A percentile compares a stretch with the other conserved stretches of the same genome.
These are phyloP conservation scores for Parietaria judaica DNA, from an alignment of 306 rosid species.

Conservation along the genomic window DNA sequence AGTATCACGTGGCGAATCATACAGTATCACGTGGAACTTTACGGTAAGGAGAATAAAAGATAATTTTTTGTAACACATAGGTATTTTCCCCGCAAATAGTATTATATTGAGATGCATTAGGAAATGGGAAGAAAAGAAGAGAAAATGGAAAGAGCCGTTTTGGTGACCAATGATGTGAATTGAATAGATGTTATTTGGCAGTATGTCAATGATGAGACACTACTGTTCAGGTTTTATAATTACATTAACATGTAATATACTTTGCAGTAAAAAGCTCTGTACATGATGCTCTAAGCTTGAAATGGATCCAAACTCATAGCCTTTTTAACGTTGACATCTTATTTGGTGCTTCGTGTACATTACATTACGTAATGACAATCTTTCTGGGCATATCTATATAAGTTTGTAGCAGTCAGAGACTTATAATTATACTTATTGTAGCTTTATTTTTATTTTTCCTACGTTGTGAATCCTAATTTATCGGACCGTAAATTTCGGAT, in stretches of 20 bases:
- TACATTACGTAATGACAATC: too few species aligned
- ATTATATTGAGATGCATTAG: not conserved
- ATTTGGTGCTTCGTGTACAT: not conserved
- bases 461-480: too few species aligned
- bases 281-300: not conserved
- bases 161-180: not conserved
- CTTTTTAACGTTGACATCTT: not conserved
- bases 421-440: too few species aligned
- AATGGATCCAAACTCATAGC: not conserved
- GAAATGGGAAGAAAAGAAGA: not conserved
- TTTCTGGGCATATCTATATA: too few species aligned
- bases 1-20: too few species aligned
- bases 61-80: too few species aligned
- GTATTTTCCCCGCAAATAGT: too few species aligned
- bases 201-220: not conserved
- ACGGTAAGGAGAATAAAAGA: too few species aligned
- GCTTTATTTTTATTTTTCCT: too few species aligned
- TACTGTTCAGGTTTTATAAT: not conserved
- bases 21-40: too few species aligned
- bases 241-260: not conserved
- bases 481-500: too few species aligned
- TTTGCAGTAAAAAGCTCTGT: not conserved
- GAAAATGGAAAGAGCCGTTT: not conserved
- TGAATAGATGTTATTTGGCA: not conserved
- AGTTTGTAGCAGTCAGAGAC: too few species aligned